phyloP scores from a whole-genome alignment of 2,329 filamentous ascomycete genomes.

The Aspergillus amoenus region DNA sequence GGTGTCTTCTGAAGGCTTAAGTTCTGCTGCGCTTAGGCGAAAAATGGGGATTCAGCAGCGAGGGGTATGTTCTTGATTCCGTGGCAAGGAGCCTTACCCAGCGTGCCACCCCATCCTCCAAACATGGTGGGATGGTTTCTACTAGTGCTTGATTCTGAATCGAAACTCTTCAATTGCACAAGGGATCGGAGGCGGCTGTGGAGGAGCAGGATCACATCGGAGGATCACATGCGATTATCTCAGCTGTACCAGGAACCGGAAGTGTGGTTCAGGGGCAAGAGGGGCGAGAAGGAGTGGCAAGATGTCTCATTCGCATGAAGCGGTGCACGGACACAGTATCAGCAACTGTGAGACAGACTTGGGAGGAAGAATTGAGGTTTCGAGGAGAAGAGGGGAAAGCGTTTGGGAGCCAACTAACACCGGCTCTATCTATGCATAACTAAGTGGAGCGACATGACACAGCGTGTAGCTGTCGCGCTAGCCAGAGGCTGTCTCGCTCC shows the following conservation, averaged over 20 bases:
- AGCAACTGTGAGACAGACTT: neutral
- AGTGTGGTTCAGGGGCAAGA: constrained; percentile 7
- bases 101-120: constrained; percentile 33
- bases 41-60: neutral
- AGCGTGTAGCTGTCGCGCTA: neutral
- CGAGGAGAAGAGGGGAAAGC: neutral
- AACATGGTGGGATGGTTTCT: constrained; percentile 28
- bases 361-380: neutral
- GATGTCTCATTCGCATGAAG: neutral
- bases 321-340: neutral
- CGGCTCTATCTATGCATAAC: neutral
- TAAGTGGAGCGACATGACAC: constrained; percentile 1
- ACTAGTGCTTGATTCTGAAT: neutral
- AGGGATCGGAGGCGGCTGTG: neutral
- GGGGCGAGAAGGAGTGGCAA: neutral
- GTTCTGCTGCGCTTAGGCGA: neutral
- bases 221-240: neutral
- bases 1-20: neutral
- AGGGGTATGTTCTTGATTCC: neutral
- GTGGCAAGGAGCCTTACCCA: constrained; percentile 27
- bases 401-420: neutral
- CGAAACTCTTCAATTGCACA: neutral
- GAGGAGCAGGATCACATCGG: neutral
- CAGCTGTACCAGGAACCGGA: neutral
- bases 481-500: neutral